Conservation (phyloP, 257 asterid species). For the Coffea canephora region DNA sequence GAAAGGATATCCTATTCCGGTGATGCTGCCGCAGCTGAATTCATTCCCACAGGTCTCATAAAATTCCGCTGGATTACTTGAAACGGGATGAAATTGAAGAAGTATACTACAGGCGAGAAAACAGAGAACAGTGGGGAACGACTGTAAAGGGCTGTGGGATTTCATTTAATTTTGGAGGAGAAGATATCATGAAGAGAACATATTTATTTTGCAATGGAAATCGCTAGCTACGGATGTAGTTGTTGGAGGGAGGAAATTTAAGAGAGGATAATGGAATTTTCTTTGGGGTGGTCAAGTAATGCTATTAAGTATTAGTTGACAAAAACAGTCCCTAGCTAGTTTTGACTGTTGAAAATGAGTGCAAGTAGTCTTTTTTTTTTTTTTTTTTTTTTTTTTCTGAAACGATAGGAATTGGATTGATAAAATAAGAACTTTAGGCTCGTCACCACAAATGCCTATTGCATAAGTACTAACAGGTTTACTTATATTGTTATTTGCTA, state of each 20-base stretch:
- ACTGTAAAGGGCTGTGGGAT: slow-evolving; percentile 25
- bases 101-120: slow-evolving; percentile 11
- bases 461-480: too few species aligned
- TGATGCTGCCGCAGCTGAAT: slow-evolving; percentile 54
- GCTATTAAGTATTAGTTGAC: slow-evolving; percentile 7
- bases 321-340: background rate
- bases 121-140: slow-evolving; percentile 20
- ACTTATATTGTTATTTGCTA: too few species aligned
- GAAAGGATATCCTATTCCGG: slow-evolving; percentile 55
- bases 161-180: slow-evolving; percentile 42
- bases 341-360: background rate
- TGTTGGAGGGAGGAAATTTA: background rate
- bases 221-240: background rate
- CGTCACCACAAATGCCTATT: too few species aligned
- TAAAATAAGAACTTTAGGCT: too few species aligned
- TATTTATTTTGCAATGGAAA: too few species aligned
- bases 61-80: slow-evolving; percentile 20
- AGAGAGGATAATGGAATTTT: slow-evolving; percentile 12
- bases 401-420: too few species aligned
- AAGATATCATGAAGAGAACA: background rate
- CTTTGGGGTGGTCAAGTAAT: background rate
- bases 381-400: too few species aligned
- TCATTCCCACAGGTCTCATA: slow-evolving; percentile 41
- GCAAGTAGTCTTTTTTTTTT: background rate
- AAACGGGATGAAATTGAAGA: slow-evolving; percentile 25